Evolutionary conservation across 2,329 filamentous ascomycete genomes (phyloP).

Genomic region (Diaporthe vaccinii): DNA sequence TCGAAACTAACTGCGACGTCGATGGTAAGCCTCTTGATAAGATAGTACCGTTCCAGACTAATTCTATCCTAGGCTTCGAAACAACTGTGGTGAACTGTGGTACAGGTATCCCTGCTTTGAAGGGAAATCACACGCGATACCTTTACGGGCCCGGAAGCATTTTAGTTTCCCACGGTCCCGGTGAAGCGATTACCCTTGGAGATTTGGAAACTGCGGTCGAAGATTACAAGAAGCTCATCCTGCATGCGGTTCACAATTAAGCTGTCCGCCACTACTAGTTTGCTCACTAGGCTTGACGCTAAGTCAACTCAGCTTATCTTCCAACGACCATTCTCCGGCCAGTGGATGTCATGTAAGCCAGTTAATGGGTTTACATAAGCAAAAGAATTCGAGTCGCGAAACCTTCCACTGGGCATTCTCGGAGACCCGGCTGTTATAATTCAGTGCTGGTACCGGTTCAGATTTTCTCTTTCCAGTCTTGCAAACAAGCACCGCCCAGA

Average conservation of each 20-base stretch:
- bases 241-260: slow-evolving; percentile 61
- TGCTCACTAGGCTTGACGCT: too few species aligned
- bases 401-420: too few species aligned
- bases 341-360: too few species aligned
- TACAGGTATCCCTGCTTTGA: slow-evolving; percentile 87
- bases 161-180: slow-evolving; percentile 85
- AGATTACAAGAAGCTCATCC: slow-evolving; percentile 80
- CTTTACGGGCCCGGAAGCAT: slow-evolving; percentile 79
- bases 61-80: slow-evolving; percentile 71
- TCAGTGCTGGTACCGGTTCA: too few species aligned
- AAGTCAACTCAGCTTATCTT: too few species aligned
- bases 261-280: background rate
- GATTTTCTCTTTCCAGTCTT: too few species aligned
- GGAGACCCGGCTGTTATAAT: too few species aligned
- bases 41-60: background rate
- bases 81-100: slow-evolving; percentile 90
- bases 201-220: slow-evolving; percentile 84
- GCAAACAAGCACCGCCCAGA: too few species aligned
- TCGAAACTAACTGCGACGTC: slow-evolving; percentile 84
- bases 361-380: too few species aligned
- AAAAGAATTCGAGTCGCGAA: too few species aligned
- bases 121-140: slow-evolving; percentile 75
- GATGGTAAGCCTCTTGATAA: slow-evolving; percentile 65
- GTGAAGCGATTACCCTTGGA: slow-evolving; percentile 81
- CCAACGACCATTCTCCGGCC: too few species aligned